Base-by-base conservation (phyloP, 1,139 yeast genomes). In the Hyphopichia fennica region DNA sequence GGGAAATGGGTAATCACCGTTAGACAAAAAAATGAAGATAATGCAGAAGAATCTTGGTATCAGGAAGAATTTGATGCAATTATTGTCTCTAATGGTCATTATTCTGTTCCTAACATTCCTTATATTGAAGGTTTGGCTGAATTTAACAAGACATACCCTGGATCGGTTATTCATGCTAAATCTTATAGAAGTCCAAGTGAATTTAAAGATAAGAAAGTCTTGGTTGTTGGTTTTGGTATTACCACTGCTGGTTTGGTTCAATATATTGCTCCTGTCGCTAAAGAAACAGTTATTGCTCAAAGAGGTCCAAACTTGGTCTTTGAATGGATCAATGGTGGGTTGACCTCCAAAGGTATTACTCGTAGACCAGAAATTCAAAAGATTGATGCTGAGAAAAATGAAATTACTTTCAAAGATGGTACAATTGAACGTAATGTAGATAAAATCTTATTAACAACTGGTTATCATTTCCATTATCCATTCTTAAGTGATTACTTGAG, bases 91-190 rank as follows among this genome's bases (percentile, higher is more conserved):
- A 71, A 74, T 36, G 85, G 85, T 15, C 84, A 79, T 52, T 80
- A 77, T 52, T 71, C 74, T 19, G 69, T 71, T 4, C 84, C 84
- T 2, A 65, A 53, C 41, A 62, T 77, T 31, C 84, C 84, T 2
- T 49, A 56, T 11, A 68, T 77, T 37, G 63, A 63, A 0, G 90
- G 90, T 0, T 58, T 84, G 39, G 61, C 67, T 4, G 75, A 70
- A 37, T 83, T 81, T 77, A 60, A 60, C 41, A 55, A 50, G 9
- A 57, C 61, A 23, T 67, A 61, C 46, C 83, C 86, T 1, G 72
- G 67, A 2, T 57, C 72, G 7, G 64, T 85, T 2, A 56, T 69
- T 17, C 95, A 87, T 60, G 72, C 90, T 15, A 82, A 80, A 53
- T 63, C 75, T 23, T 87, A 77, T 59, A 70, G 83, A 45, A 67